Evolutionary conservation across 1,139 yeast species (phyloP).

Genomic region (Candida sanyaensis): DNA sequence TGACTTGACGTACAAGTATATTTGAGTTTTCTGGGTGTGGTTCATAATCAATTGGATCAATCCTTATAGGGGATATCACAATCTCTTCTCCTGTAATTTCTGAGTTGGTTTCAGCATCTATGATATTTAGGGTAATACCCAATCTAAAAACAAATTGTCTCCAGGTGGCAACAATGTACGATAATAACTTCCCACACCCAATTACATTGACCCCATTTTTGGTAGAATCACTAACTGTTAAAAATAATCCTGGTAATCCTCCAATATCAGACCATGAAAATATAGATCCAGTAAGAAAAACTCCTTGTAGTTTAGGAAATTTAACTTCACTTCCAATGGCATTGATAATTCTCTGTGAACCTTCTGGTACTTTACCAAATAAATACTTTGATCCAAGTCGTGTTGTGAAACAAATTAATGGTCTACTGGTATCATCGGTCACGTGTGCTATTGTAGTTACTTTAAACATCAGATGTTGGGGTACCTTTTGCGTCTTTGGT

Average conservation of each 20-base stretch:
- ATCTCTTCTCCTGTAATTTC: conserved; percentile 54
- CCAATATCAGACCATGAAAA: conserved; percentile 72
- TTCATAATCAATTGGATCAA: conserved; percentile 14
- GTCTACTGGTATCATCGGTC: conserved; percentile 61
- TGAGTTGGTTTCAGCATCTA: conserved; percentile 34
- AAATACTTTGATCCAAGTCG: conserved; percentile 61
- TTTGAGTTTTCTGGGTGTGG: neutral
- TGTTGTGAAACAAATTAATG: conserved; percentile 54
- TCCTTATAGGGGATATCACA: conserved; percentile 53
- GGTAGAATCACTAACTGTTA: conserved; percentile 86
- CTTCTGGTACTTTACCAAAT: conserved; percentile 84
- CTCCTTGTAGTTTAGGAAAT: conserved; percentile 56
- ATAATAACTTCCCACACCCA: conserved; percentile 39
- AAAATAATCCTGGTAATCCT: conserved; percentile 86
- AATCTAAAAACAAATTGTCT: conserved; percentile 84
- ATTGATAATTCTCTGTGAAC: conserved; percentile 72
- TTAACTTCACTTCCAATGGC: conserved; percentile 47
- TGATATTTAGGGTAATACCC: conserved; percentile 60
- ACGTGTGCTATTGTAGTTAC: conserved; percentile 54
- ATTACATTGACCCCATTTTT: conserved; percentile 46
- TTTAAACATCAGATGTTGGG: conserved; percentile 29
- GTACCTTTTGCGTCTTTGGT: neutral
- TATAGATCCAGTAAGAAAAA: conserved; percentile 75
- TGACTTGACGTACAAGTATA: conserved; percentile 21
- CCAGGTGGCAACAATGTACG: conserved; percentile 75